Conservation (phyloP, 805 yeast genomes). For the Starmerella ratchasimensis region DNA sequence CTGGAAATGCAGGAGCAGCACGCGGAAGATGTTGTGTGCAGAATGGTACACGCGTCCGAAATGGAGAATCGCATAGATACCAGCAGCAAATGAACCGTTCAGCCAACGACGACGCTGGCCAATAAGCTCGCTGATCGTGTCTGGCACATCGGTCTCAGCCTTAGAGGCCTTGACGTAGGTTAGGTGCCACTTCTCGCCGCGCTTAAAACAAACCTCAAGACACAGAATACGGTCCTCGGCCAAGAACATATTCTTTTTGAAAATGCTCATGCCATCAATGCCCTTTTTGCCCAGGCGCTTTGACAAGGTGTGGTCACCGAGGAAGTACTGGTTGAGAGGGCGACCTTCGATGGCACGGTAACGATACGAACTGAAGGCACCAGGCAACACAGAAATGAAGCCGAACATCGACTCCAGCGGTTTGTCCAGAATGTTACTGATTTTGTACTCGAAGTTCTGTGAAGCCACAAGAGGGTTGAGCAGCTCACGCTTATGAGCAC, state of each 20-base stretch:
- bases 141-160: conserved; percentile 61
- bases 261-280: conserved; percentile 46
- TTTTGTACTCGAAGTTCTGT: conserved; percentile 54
- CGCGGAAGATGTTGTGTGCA: conserved; percentile 38
- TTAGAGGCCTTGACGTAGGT: conserved; percentile 48
- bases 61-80: conserved; percentile 39
- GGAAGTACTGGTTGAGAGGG: conserved; percentile 52
- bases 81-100: conserved; percentile 58
- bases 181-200: conserved; percentile 44
- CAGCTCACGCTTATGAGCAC: conserved; percentile 29
- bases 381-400: conserved; percentile 51
- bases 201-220: conserved; percentile 49
- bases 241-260: conserved; percentile 54
- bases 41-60: conserved; percentile 44
- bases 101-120: conserved; percentile 57
- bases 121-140: conserved; percentile 45
- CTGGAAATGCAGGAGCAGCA: conserved; percentile 40
- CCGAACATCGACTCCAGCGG: conserved; percentile 55
- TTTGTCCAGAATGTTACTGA: conserved; percentile 52
- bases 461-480: conserved; percentile 51
- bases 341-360: conserved; percentile 48
- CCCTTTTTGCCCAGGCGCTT: conserved; percentile 37
- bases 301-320: conserved; percentile 46
- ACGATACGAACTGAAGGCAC: conserved; percentile 55
- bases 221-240: conserved; percentile 60